These are phyloP conservation scores for Coleophoma eucalyptorum DNA, from an alignment of 2,329 filamentous ascomycete species.

Conservation along the genomic window DNA sequence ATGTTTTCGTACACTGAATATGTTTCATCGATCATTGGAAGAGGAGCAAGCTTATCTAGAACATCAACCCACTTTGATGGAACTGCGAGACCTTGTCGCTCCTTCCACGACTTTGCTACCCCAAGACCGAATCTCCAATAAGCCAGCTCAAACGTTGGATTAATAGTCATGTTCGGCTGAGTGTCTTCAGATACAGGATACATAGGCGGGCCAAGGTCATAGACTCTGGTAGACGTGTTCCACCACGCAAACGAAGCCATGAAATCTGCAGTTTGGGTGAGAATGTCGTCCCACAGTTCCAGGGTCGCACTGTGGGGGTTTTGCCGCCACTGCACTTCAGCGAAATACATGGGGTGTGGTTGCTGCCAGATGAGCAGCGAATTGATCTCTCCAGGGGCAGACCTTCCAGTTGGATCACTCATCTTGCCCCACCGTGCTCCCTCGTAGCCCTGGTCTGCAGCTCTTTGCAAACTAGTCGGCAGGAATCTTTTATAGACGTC, in stretches of 20 bases:
- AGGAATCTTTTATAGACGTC: constrained; percentile 30
- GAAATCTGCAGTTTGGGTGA: constrained; percentile 51
- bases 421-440: constrained; percentile 48
- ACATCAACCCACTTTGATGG: constrained; percentile 45
- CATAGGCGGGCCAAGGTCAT: constrained; percentile 49
- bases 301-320: constrained; percentile 40
- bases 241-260: constrained; percentile 55
- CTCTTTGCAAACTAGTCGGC: constrained; percentile 25
- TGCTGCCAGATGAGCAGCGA: constrained; percentile 60
- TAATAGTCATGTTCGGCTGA: constrained; percentile 49
- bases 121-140: constrained; percentile 60
- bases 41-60: constrained; percentile 45
- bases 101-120: constrained; percentile 48
- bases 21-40: constrained; percentile 44
- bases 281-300: constrained; percentile 46
- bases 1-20: constrained; percentile 53
- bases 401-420: constrained; percentile 51
- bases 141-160: constrained; percentile 55
- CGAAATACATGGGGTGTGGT: constrained; percentile 57
- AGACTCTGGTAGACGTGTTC: constrained; percentile 44
- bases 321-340: constrained; percentile 49
- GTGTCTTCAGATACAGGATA: constrained; percentile 55
- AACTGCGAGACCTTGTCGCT: constrained; percentile 36
- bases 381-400: constrained; percentile 57
- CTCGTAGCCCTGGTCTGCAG: constrained; percentile 28